These are phyloP conservation scores for Jaminaea rosea DNA, from an alignment of 1,284 basidiomycete genomes.

Conservation along the genomic window DNA sequence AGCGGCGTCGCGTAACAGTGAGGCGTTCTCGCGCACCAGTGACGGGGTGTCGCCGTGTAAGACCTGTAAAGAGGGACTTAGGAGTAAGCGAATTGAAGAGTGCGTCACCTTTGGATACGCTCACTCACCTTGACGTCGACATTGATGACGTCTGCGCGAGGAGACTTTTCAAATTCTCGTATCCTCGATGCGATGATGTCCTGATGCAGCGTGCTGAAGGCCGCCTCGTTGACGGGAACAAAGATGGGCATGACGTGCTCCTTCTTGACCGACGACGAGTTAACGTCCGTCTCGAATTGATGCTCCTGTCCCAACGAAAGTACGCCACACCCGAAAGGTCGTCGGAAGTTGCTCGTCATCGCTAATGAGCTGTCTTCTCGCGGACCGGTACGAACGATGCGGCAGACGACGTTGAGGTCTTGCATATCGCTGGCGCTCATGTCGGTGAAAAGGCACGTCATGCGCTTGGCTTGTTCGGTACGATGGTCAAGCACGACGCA, in stretches of 20 bases:
- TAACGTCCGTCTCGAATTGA: conserved; percentile 55
- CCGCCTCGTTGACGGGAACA: conserved; percentile 67
- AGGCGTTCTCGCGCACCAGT: conserved; percentile 74
- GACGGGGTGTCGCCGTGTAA: conserved; percentile 72
- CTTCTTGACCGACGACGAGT: conserved; percentile 41
- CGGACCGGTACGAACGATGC: conserved; percentile 80
- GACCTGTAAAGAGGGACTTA: too few species aligned
- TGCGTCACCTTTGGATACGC: too few species aligned
- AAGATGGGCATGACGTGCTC: conserved; percentile 86
- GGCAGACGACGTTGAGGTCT: conserved; percentile 53
- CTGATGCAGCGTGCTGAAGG: conserved; percentile 87
- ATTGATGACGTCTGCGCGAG: conserved; percentile 75
- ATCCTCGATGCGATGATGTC: conserved; percentile 75
- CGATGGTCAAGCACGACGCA: conserved; percentile 75
- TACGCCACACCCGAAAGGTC: conserved; percentile 89
- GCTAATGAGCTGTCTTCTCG: too few species aligned
- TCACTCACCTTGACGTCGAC: conserved; percentile 87
- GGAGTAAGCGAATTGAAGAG: too few species aligned
- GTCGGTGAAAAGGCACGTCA: conserved; percentile 65
- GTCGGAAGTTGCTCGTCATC: conserved; percentile 62
- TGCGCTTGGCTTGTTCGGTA: conserved; percentile 19
- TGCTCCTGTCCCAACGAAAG: conserved; percentile 65
- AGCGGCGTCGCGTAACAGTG: conserved; percentile 71
- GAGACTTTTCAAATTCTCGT: conserved; percentile 73
- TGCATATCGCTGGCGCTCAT: conserved; percentile 74